These are phyloP conservation scores for Gloeophyllum trabeum DNA, from an alignment of 768 basidiomycete genomes.

Conservation along the genomic window DNA sequence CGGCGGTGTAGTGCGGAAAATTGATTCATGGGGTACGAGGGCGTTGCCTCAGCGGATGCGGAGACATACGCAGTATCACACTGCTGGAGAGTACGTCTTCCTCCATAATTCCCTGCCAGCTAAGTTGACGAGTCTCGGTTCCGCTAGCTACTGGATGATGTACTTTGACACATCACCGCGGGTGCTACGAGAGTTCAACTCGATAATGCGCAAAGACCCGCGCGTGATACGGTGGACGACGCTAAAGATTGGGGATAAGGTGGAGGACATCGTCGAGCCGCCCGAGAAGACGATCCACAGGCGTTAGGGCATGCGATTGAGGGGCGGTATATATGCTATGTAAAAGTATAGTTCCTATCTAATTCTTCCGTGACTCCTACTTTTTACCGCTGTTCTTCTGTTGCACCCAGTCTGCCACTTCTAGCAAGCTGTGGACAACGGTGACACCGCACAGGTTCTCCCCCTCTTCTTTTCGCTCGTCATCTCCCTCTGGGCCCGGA, in stretches of 20 bases:
- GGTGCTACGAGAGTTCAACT: slow-evolving; percentile 51
- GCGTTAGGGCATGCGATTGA: neutral
- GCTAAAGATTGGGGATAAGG: slow-evolving; percentile 63
- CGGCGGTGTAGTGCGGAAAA: slow-evolving; percentile 74
- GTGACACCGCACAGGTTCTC: slow-evolving; percentile 29
- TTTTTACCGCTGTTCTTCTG: slow-evolving; percentile 2
- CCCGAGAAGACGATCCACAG: slow-evolving; percentile 28
- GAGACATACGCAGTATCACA: slow-evolving; percentile 42
- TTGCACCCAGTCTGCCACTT: slow-evolving; percentile 26
- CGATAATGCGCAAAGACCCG: slow-evolving; percentile 66
- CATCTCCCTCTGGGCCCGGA: slow-evolving; percentile 33
- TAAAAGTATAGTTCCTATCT: neutral
- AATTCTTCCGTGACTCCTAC: too few species aligned
- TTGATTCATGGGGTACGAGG: slow-evolving; percentile 66
- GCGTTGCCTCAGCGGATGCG: slow-evolving; percentile 69
- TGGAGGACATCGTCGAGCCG: slow-evolving; percentile 53
- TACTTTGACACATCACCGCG: slow-evolving; percentile 81
- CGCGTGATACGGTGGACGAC: slow-evolving; percentile 77
- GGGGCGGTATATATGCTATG: neutral
- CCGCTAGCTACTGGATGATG: slow-evolving; percentile 76
- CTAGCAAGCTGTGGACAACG: slow-evolving; percentile 24
- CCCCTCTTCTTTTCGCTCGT: slow-evolving; percentile 27
- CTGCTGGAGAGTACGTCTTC: slow-evolving; percentile 63
- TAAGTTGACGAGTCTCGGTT: slow-evolving; percentile 3
- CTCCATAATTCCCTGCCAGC: neutral